These are phyloP conservation scores for Scutellaria minor DNA, from an alignment of 257 asterid genomes.

Conservation along the genomic window DNA sequence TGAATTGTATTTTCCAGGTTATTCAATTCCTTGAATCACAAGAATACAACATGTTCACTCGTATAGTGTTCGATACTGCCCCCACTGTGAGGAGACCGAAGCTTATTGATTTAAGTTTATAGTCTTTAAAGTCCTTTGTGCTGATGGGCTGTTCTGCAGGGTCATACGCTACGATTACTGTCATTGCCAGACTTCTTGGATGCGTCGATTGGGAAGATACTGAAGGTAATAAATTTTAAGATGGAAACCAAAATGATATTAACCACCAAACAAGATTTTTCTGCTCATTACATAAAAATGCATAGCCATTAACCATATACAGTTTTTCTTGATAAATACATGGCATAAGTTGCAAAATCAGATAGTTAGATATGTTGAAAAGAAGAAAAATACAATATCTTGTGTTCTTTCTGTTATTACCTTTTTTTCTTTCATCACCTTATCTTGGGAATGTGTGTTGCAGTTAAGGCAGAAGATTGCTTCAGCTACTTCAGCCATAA, in stretches of 20 bases:
- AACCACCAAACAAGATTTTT: not conserved
- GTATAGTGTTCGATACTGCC: constrained; percentile 97
- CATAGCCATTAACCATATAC: not conserved
- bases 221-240: constrained; percentile 63
- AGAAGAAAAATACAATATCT: not conserved
- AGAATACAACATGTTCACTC: constrained; percentile 93
- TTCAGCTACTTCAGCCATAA: constrained; percentile 95
- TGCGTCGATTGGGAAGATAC: constrained; percentile 94
- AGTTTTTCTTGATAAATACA: not conserved
- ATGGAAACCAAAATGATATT: not conserved
- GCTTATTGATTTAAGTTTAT: constrained; percentile 19
- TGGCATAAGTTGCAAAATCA: not conserved
- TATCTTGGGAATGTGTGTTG: constrained; percentile 36
- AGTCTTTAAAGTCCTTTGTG: constrained; percentile 25
- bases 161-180: constrained; percentile 86
- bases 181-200: constrained; percentile 97
- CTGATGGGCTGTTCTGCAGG: constrained; percentile 59
- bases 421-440: constrained; percentile 1
- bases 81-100: constrained; percentile 79
- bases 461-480: constrained; percentile 91
- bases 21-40: constrained; percentile 90
- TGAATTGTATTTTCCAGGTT: constrained; percentile 61
- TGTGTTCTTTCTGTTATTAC: constrained; percentile 3
- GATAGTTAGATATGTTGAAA: not conserved
- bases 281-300: too few species aligned